Percentiles rank a stretch among this genome's conserved stretches.
phyloP scores from a whole-genome alignment of 306 rosid species.

The Luffa aegyptiaca region DNA sequence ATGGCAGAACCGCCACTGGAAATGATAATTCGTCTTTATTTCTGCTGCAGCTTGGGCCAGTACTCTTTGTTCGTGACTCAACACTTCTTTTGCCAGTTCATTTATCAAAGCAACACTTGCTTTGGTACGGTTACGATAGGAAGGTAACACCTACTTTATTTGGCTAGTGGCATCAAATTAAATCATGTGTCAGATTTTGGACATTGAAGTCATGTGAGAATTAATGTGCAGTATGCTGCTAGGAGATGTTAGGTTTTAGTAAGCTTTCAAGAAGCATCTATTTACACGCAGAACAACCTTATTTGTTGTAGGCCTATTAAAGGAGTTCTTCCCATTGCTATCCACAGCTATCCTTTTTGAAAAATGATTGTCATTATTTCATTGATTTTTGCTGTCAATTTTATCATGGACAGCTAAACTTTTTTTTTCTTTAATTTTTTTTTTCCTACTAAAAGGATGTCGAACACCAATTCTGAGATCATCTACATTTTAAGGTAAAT shows the following conservation, averaged over 20 bases:
- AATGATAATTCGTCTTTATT: constrained; percentile 71
- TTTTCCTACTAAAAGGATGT: background rate
- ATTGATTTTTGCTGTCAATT: background rate
- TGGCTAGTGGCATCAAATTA: background rate
- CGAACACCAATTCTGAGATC: background rate
- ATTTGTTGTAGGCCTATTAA: background rate
- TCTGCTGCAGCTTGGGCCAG: constrained; percentile 93
- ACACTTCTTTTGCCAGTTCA: constrained; percentile 93
- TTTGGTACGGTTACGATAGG: constrained; percentile 97
- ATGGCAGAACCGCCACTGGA: constrained; percentile 64
- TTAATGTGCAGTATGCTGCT: background rate
- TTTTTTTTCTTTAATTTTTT: background rate
- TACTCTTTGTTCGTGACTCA: constrained; percentile 84
- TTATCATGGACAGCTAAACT: background rate
- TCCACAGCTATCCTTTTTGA: background rate
- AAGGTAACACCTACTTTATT: constrained; percentile 46
- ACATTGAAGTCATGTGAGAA: background rate
- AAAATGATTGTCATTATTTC: background rate
- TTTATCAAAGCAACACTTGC: constrained; percentile 88
- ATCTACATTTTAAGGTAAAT: background rate
- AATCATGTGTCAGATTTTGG: background rate
- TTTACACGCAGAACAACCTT: background rate
- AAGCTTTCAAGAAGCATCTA: background rate
- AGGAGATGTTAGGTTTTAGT: background rate
- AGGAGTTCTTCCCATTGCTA: background rate